phyloP scores from a whole-genome alignment of 306 rosid genomes.

The Astragalus membranaceus region DNA sequence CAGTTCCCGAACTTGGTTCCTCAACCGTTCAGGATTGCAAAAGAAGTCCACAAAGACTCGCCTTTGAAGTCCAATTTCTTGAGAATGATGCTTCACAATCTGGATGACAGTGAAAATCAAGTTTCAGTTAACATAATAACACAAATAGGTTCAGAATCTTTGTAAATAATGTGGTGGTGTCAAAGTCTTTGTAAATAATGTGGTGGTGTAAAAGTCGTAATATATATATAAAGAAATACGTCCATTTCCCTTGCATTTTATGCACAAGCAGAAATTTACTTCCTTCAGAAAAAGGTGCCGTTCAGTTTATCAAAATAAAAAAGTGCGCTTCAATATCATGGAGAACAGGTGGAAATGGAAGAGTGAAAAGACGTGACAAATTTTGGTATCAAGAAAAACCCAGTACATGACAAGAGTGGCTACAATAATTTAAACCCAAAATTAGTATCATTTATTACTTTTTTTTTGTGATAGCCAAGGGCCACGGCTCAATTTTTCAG shows the following conservation, averaged over 20 bases:
- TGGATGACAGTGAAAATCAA: slow-evolving; percentile 24
- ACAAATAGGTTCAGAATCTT: slow-evolving; percentile 1
- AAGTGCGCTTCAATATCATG: background rate
- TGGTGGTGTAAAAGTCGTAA: background rate
- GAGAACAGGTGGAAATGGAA: background rate
- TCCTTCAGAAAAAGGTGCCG: background rate
- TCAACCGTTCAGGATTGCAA: slow-evolving; percentile 83
- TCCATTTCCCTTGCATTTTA: background rate
- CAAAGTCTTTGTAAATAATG: background rate
- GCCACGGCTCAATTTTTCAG: background rate
- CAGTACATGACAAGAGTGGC: background rate
- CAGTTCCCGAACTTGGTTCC: slow-evolving; percentile 82
- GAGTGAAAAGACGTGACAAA: background rate
- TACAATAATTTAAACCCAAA: too few relatives aligned
- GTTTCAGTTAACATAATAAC: slow-evolving; percentile 8
- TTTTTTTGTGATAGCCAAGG: background rate
- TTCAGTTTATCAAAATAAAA: background rate
- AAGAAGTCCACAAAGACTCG: slow-evolving; percentile 90
- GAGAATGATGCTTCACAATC: slow-evolving; percentile 91
- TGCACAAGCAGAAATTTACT: background rate
- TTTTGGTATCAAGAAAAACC: background rate
- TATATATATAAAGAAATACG: background rate
- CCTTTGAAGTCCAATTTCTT: slow-evolving; percentile 83
- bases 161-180: background rate
- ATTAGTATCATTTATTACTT: background rate